Evolutionary conservation across 768 basidiomycete species (phyloP).

Genomic region (Tricholoma terreum): DNA sequence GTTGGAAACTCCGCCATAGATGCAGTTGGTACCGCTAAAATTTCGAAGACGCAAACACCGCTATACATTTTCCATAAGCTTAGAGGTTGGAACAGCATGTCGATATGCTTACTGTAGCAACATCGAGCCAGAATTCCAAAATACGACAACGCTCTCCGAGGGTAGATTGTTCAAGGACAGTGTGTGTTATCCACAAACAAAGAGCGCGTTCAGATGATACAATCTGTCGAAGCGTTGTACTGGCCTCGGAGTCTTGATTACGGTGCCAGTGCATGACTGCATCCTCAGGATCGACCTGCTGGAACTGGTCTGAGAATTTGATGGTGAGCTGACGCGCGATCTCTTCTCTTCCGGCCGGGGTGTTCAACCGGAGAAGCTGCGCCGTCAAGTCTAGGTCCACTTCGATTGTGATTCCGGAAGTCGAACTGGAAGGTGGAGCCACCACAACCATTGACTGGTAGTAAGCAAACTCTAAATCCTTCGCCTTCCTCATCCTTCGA

Average conservation of each 20-base stretch:
- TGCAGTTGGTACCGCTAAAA: slow-evolving; percentile 39
- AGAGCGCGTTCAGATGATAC: slow-evolving; percentile 34
- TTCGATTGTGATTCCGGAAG: slow-evolving; percentile 13
- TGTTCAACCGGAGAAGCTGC: slow-evolving; percentile 33
- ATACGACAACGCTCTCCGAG: slow-evolving; percentile 23
- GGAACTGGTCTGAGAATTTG: slow-evolving; percentile 34
- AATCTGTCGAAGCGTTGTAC: slow-evolving; percentile 25
- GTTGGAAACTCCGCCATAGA: slow-evolving; percentile 41
- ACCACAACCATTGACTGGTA: background rate
- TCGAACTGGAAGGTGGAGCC: background rate
- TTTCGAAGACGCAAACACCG: slow-evolving; percentile 44
- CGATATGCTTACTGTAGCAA: slow-evolving; percentile 36
- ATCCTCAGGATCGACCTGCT: slow-evolving; percentile 40
- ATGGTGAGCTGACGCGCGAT: slow-evolving; percentile 46
- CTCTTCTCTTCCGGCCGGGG: slow-evolving; percentile 35
- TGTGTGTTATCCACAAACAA: slow-evolving; percentile 39
- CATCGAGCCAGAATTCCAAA: slow-evolving; percentile 43
- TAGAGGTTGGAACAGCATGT: background rate
- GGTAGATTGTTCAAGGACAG: slow-evolving; percentile 22
- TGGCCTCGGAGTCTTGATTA: slow-evolving; percentile 30
- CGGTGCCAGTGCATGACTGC: slow-evolving; percentile 39
- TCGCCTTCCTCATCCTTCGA: slow-evolving; percentile 12
- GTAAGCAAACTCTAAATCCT: slow-evolving; percentile 12
- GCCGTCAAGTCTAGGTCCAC: slow-evolving; percentile 22
- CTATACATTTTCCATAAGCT: slow-evolving; percentile 24